A percentile compares a stretch with the other conserved stretches of the same genome.
phyloP scores from a whole-genome alignment of 148 eudicot genomes.

The Silene uniflora region DNA sequence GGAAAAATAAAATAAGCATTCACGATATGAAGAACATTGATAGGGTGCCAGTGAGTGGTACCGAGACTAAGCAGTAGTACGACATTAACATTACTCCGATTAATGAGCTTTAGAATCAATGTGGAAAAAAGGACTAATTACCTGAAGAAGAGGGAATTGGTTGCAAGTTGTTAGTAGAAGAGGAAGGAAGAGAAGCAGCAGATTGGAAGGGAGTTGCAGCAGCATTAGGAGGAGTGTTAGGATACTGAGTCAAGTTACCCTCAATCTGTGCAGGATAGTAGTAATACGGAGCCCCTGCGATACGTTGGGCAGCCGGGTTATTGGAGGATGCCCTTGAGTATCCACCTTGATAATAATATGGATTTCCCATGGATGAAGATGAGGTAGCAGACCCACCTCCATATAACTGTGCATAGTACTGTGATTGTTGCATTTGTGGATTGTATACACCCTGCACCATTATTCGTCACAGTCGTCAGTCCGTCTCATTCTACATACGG shows the following conservation, averaged over 20 bases:
- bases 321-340: slow-evolving; percentile 38
- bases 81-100: too few relatives aligned
- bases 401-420: slow-evolving; percentile 56
- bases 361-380: slow-evolving; percentile 34
- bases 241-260: slow-evolving; percentile 1
- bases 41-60: too few relatives aligned
- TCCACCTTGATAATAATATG: slow-evolving; percentile 52
- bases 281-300: slow-evolving; percentile 17
- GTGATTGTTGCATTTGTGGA: slow-evolving; percentile 55
- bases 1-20: too few relatives aligned
- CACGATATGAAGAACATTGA: too few relatives aligned
- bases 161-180: slow-evolving; percentile 5
- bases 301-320: slow-evolving; percentile 27
- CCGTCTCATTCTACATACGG: not conserved
- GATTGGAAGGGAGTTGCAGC: not conserved
- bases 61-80: too few relatives aligned
- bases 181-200: not conserved
- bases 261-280: slow-evolving; percentile 31
- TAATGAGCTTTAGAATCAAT: not conserved
- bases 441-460: slow-evolving; percentile 52
- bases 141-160: slow-evolving; percentile 27
- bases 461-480: not conserved
- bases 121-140: not conserved
- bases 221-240: slow-evolving; percentile 11
- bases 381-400: slow-evolving; percentile 41